Percentiles rank a stretch among this genome's conserved stretches.
Evolutionary conservation across 2,329 filamentous ascomycete species (phyloP).

Genomic region (Fusarium euwallaceae): DNA sequence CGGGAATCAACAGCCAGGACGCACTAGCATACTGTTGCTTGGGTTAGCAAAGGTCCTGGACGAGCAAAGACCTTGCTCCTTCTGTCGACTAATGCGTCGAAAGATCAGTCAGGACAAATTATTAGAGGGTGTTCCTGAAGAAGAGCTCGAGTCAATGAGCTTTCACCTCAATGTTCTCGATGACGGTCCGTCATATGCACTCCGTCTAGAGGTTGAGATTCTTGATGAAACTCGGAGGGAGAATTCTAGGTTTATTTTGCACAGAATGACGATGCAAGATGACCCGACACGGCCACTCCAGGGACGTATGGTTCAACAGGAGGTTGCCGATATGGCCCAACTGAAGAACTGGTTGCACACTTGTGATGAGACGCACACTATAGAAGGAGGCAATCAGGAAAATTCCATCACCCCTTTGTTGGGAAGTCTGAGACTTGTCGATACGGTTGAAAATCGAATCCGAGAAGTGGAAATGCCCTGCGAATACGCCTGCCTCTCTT

Average conservation of each 20-base stretch:
- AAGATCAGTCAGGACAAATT: not conserved
- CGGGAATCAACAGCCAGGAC: slow-evolving; percentile 19
- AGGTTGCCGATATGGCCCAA: not conserved
- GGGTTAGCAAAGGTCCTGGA: slow-evolving; percentile 14
- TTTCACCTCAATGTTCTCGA: slow-evolving; percentile 14
- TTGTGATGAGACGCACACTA: not conserved
- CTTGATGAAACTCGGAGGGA: not conserved
- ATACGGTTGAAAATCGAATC: slow-evolving; percentile 8
- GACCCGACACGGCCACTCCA: not conserved
- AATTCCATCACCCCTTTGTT: not conserved
- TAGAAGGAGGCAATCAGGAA: not conserved
- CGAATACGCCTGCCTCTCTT: slow-evolving; percentile 21
- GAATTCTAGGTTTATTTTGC: not conserved
- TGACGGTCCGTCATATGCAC: not conserved
- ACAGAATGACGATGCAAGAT: not conserved
- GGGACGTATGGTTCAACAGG: slow-evolving; percentile 1
- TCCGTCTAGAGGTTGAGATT: slow-evolving; percentile 21
- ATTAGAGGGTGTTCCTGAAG: not conserved
- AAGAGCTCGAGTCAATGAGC: not conserved
- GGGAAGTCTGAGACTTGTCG: not conserved
- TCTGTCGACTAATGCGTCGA: slow-evolving; percentile 13
- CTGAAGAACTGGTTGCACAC: slow-evolving; percentile 5
- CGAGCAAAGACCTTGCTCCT: not conserved
- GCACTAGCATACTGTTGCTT: slow-evolving; percentile 4
- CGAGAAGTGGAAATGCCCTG: slow-evolving; percentile 8